A percentile compares a stretch with the other conserved stretches of the same genome.
These are phyloP conservation scores for Forsythia viridissima DNA, from an alignment of 257 asterid species.

Conservation along the genomic window DNA sequence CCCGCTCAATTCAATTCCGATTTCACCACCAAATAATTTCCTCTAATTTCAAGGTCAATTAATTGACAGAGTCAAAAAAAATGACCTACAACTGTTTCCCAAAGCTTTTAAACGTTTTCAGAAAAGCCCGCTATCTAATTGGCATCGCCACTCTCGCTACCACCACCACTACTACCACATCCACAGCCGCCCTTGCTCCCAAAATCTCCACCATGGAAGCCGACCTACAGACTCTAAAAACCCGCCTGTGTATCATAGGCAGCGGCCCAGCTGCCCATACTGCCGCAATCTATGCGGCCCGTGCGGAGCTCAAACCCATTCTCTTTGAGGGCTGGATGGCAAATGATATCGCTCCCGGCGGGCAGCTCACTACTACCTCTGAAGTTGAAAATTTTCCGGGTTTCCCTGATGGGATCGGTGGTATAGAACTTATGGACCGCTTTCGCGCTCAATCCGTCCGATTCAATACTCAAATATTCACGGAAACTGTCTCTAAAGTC, in stretches of 20 bases:
- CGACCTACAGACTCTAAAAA: slow-evolving; percentile 48
- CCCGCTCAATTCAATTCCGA: slow-evolving; percentile 22
- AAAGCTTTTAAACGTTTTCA: slow-evolving; percentile 36
- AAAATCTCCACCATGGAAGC: slow-evolving; percentile 57
- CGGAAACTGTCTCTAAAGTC: slow-evolving; percentile 74
- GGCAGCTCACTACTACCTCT: slow-evolving; percentile 92
- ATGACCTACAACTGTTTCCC: slow-evolving; percentile 47
- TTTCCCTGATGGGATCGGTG: slow-evolving; percentile 78
- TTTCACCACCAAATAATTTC: not conserved
- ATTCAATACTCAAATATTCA: slow-evolving; percentile 66
- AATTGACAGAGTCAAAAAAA: not conserved
- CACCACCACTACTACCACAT: slow-evolving; percentile 29
- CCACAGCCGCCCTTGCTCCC: slow-evolving; percentile 28
- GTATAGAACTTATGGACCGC: slow-evolving; percentile 68
- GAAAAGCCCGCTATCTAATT: slow-evolving; percentile 49
- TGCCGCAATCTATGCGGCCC: slow-evolving; percentile 91
- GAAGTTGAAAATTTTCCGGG: slow-evolving; percentile 98
- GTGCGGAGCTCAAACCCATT: slow-evolving; percentile 89
- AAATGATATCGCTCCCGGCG: slow-evolving; percentile 95
- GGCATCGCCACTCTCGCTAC: slow-evolving; percentile 41
- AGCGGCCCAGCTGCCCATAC: slow-evolving; percentile 99
- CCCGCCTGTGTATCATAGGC: slow-evolving; percentile 88
- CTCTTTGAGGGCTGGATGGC: slow-evolving; percentile 99
- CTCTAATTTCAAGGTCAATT: too few species aligned
- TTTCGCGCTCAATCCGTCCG: slow-evolving; percentile 68